Base-by-base conservation (phyloP, 2,329 filamentous ascomycete species). In the Anisogramma anomala region DNA sequence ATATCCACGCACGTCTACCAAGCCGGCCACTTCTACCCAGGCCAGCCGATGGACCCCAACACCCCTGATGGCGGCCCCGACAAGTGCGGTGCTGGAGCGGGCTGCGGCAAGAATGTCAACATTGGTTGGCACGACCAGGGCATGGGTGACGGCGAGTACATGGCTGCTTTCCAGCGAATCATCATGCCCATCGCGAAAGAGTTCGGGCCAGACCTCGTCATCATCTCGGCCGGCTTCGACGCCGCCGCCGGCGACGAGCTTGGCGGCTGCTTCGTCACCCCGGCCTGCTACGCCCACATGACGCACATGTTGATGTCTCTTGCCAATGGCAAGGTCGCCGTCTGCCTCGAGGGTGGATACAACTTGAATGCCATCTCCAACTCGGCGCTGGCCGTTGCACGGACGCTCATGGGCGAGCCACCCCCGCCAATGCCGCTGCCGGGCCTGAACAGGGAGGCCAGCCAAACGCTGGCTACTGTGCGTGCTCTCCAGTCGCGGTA, bases 291-390 rank as follows among this genome's bases (percentile, higher is more conserved):
- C 57, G 85, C 88, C 11, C 89, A 98, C 56, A 96, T 98, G 91
- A 96, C 91, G 13, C 87, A 95, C 57, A 95, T 96, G 89, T 74
- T 98, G 35, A 96, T 95, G 88, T 87, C 85, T 2, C 69, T 98
- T 15, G 89, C 91, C 1, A 72, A 79, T 33, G 91, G 91, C 20
- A 94, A 88, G 56, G 13, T 98, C 11, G 84, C 85, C 2, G 89
- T 95, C 7, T 95, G 88, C 56, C 70, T 98, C 2, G 91, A 98
- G 64, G 91, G 91, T 17, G 91, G 91, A 7, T 98, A 98, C 62
- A 96, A 96, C 53, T 75, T 98, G 18, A 69, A 78, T 35, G 91
- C 91, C 0, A 98, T 98, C 44, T 94, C 91, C 0, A 79, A 84
- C 43, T 96, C 91, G 4, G 88, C 91, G 1, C 71, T 95, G 4